A percentile compares a stretch with the other conserved stretches of the same genome.
phyloP scores from a whole-genome alignment of 306 rosid genomes.

The Spatholobus suberectus region DNA sequence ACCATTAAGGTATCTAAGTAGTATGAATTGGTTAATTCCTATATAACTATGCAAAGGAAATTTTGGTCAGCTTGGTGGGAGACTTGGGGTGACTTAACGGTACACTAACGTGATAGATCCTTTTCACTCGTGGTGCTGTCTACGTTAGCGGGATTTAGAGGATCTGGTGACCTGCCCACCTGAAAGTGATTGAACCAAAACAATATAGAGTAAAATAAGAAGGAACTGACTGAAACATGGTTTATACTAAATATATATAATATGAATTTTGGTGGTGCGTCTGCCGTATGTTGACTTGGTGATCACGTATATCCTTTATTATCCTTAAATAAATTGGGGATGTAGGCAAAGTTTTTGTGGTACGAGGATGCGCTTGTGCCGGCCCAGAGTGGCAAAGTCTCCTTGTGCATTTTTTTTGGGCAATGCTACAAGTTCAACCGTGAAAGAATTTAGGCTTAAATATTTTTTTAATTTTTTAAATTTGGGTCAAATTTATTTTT shows the following conservation, averaged over 20 bases:
- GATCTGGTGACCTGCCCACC: conserved; percentile 43
- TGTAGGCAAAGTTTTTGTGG: not conserved
- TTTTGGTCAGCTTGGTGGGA: not conserved
- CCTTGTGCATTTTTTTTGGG: not conserved
- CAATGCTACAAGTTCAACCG: not conserved
- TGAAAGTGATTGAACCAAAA: conserved; percentile 50
- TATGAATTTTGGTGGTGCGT: not conserved
- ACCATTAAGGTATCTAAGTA: too few relatives aligned
- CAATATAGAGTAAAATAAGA: not conserved
- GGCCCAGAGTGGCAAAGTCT: not conserved
- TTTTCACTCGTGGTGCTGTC: conserved; percentile 46
- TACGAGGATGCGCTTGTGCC: conserved; percentile 45
- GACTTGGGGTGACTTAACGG: conserved; percentile 14
- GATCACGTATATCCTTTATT: not conserved
- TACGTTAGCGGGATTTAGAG: conserved; percentile 54
- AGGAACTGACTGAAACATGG: conserved; percentile 1
- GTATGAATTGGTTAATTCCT: too few relatives aligned
- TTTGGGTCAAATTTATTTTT: too few relatives aligned
- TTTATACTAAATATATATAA: conserved; percentile 28
- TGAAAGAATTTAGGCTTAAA: too few relatives aligned
- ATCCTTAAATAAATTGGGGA: not conserved
- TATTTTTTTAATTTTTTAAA: too few relatives aligned
- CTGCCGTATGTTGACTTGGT: conserved; percentile 23
- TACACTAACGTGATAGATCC: conserved; percentile 34
- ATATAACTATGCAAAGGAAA: not conserved